A percentile compares a stretch with the other conserved stretches of the same genome.
phyloP scores from a whole-genome alignment of 2,329 filamentous ascomycete genomes.

The Aschersonia sp. region DNA sequence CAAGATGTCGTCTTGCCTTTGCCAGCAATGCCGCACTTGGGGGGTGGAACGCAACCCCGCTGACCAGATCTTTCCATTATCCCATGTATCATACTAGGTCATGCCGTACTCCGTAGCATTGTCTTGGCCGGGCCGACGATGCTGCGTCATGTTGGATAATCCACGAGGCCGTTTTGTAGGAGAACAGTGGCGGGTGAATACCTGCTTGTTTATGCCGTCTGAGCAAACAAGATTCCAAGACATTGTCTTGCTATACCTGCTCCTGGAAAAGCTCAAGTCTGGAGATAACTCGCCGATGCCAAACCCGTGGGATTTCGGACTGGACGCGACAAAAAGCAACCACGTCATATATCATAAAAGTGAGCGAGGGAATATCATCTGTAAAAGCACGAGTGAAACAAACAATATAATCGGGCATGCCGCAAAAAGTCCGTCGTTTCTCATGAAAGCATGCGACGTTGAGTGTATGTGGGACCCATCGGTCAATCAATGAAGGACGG shows the following conservation, averaged over 20 bases:
- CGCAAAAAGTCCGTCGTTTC: no score
- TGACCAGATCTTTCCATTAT: not conserved
- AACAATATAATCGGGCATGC: not conserved
- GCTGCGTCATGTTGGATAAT: not conserved
- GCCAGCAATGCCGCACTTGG: not conserved
- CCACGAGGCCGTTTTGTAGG: not conserved
- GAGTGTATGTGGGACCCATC: not conserved
- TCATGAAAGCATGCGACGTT: not conserved
- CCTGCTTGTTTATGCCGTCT: not conserved
- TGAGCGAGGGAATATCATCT: no score
- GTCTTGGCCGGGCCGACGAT: not conserved
- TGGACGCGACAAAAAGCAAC: not conserved
- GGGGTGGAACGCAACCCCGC: not conserved
- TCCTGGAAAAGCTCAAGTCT: not conserved
- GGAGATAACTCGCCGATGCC: not conserved
- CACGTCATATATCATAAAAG: not conserved
- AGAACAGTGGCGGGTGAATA: not conserved
- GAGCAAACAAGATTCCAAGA: constrained; percentile 1
- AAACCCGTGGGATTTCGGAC: not conserved
- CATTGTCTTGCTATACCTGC: not conserved
- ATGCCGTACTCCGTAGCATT: not conserved
- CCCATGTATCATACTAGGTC: not conserved
- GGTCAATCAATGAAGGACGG: not conserved
- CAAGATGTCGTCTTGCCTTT: not conserved
- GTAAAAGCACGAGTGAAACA: not conserved